Conservation (phyloP, 192 early-diverging fungal species). For the Cladochytrium replicatum region DNA sequence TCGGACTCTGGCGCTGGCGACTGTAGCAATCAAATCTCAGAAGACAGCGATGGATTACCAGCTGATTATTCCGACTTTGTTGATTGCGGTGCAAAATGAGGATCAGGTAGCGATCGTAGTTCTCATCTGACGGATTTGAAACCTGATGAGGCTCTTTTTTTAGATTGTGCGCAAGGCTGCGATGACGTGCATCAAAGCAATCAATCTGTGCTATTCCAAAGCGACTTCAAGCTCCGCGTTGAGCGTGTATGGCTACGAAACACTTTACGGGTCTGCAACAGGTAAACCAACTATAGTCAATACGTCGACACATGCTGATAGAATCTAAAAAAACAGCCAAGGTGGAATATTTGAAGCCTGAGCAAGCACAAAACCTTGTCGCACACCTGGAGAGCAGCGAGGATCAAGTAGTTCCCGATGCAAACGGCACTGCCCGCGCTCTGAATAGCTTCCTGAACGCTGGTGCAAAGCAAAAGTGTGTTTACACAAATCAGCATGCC, state of each 20-base stretch:
- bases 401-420: conserved; percentile 21
- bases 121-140: neutral
- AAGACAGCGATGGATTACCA: conserved; percentile 32
- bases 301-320: no score
- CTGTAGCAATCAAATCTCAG: no score
- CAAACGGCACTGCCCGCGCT: conserved; percentile 18
- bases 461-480: no score
- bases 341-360: conserved; percentile 48
- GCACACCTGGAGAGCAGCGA: conserved; percentile 17
- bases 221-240: conserved; percentile 7
- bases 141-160: neutral
- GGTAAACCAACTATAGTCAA: neutral
- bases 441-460: no score
- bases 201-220: conserved; percentile 11
- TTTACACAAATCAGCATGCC: no score
- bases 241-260: conserved; percentile 45
- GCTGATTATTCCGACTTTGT: conserved; percentile 48
- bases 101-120: conserved; percentile 12
- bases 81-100: conserved; percentile 53
- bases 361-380: conserved; percentile 36
- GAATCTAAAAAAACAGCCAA: no score
- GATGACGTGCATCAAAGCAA: conserved; percentile 45
- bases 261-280: conserved; percentile 47
- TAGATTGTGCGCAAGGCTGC: conserved; percentile 52
- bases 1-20: neutral